Base-by-base conservation (phyloP, 164 flowering plant species). In the Stephania cephalantha region DNA sequence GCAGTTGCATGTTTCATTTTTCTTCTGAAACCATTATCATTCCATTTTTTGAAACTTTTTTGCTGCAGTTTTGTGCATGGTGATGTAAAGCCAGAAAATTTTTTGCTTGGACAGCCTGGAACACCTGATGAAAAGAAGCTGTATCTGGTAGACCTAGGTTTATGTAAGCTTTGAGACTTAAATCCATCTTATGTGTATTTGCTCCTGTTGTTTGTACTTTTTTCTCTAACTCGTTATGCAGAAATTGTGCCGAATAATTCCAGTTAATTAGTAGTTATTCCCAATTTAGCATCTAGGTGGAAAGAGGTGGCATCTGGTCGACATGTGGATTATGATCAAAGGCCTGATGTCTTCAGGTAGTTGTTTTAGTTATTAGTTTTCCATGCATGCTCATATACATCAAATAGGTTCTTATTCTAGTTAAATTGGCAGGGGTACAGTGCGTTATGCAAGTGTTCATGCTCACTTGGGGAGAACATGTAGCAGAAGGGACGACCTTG, bases 381-480 rank as follows among this genome's bases (percentile, higher is more conserved):
- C 45, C 22, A 18, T 22, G 61, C 7, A 65, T 10, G 31, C 46
- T 35, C 5, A 45, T 29, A 30, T 72, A 69, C 10, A 44, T 55
- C 15, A 69, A 61, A 29, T 58, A 55, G 73, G 68, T 69, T 61
- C 22, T 69, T 29, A 30, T n/a, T 1, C 20, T 17, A 31, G 13
- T 30, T 71, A 73, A 72, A 25, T 79, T 71, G 35, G 52, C 83
- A 88, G 91, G 83, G 91, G 91, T 63, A 87, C 91, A 9, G 86
- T 87, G 46, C 87, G 90, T 17, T 88, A 87, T 82, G 91, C 91
- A 52, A 88, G 91, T 79, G 90, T 88, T 4, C 90, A 88, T 83
- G 89, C 91, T 76, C 91, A 86, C 81, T 81, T 88, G 68, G 91
- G 91, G 30, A 81, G 91, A 68, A 88, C 91, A 7, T 85, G 85